Evolutionary conservation across 768 basidiomycete species (phyloP).

Genomic region (Pulveroboletus sp.): DNA sequence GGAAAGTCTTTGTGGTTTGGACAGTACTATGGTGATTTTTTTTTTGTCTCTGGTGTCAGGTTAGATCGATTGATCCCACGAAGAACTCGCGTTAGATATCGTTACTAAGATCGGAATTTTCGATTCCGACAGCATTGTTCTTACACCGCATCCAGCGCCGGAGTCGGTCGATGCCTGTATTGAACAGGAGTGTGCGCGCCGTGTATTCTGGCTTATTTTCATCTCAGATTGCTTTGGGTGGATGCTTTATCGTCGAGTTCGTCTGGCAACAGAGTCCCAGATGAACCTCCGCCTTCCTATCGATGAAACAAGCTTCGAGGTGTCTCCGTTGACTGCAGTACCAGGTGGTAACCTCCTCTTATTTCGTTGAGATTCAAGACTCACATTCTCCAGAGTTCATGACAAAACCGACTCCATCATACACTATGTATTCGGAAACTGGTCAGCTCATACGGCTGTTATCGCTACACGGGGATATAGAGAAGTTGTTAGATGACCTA

Average conservation of each 20-base stretch:
- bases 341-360: slow-evolving; percentile 23
- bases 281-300: slow-evolving; percentile 66
- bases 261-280: slow-evolving; percentile 39
- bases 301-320: slow-evolving; percentile 77
- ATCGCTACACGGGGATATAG: slow-evolving; percentile 58
- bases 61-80: slow-evolving; percentile 21
- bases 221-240: slow-evolving; percentile 49
- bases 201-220: slow-evolving; percentile 77
- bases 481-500: slow-evolving; percentile 49
- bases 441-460: slow-evolving; percentile 72
- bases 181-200: slow-evolving; percentile 74
- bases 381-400: slow-evolving; percentile 53
- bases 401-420: slow-evolving; percentile 55
- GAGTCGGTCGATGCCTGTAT: slow-evolving; percentile 58
- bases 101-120: slow-evolving; percentile 64
- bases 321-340: slow-evolving; percentile 43
- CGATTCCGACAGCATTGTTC: slow-evolving; percentile 54
- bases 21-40: slow-evolving; percentile 29
- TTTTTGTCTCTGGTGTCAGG: neutral
- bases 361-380: neutral
- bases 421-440: slow-evolving; percentile 49
- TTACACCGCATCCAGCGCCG: slow-evolving; percentile 54
- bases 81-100: slow-evolving; percentile 60
- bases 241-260: slow-evolving; percentile 33
- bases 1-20: slow-evolving; percentile 33